These are phyloP conservation scores for Dactylellina parvicollis DNA, from an alignment of 2,329 filamentous ascomycete species.

Conservation along the genomic window DNA sequence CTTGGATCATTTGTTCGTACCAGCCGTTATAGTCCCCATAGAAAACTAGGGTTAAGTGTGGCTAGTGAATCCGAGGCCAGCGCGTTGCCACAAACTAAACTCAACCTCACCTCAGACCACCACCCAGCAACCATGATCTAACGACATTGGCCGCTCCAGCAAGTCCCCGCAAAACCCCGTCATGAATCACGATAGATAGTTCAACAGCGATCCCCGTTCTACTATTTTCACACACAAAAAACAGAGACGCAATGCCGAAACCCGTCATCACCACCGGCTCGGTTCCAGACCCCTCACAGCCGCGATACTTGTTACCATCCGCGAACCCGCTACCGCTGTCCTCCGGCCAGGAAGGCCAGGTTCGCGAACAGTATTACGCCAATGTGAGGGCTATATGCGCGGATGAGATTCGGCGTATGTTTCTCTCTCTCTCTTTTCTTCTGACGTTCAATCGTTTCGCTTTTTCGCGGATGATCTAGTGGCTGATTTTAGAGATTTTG, in stretches of 20 bases:
- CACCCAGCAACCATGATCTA: background rate
- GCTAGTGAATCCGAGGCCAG: background rate
- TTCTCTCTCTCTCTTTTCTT: background rate
- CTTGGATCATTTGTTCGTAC: too few relatives aligned
- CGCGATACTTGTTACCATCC: conserved; percentile 63
- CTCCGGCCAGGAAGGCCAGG: conserved; percentile 81
- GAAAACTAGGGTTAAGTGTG: conserved; percentile 8
- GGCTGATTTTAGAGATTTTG: background rate
- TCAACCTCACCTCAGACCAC: conserved; percentile 41
- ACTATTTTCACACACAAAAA: too few relatives aligned
- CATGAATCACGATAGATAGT: conserved; percentile 55
- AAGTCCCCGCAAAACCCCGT: conserved; percentile 9
- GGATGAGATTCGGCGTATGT: conserved; percentile 72
- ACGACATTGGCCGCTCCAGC: background rate
- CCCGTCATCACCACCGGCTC: conserved; percentile 43
- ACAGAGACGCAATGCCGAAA: conserved; percentile 29
- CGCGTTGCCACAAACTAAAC: conserved; percentile 13
- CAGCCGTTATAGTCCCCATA: too few relatives aligned
- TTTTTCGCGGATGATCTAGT: conserved; percentile 15
- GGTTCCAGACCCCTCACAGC: conserved; percentile 36
- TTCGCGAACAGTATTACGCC: conserved; percentile 81
- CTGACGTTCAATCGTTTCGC: background rate
- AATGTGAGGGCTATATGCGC: conserved; percentile 80
- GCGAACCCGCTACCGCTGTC: conserved; percentile 85
- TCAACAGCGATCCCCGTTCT: background rate